These are phyloP conservation scores for Pyrenula massariospora DNA, from an alignment of 495 filamentous ascomycete species.

Conservation along the genomic window DNA sequence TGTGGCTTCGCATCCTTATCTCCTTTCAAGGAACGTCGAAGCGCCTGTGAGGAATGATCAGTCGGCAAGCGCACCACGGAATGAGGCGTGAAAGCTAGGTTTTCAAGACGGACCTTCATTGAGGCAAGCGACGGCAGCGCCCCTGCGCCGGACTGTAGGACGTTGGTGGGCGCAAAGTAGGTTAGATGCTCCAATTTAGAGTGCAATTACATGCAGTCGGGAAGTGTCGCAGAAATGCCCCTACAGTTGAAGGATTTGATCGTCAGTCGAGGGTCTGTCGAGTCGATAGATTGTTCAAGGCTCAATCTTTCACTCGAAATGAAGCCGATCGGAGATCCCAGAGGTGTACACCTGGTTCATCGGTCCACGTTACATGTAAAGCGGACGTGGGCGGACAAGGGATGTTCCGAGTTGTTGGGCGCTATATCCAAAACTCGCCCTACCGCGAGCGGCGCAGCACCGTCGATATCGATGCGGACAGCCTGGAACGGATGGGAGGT, in stretches of 20 bases:
- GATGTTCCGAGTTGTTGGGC: background rate
- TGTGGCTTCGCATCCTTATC: slow-evolving; percentile 66
- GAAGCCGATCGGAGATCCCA: too few relatives aligned
- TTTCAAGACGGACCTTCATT: background rate
- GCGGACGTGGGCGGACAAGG: background rate
- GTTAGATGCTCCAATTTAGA: too few relatives aligned
- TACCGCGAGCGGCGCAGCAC: background rate
- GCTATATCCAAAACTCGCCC: background rate
- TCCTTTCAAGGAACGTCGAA: slow-evolving; percentile 77
- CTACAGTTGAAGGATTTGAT: too few relatives aligned
- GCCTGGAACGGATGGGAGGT: too few relatives aligned
- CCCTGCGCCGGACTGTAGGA: background rate
- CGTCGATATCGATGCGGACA: background rate
- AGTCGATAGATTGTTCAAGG: too few relatives aligned
- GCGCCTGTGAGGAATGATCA: slow-evolving; percentile 39
- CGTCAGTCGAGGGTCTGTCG: too few relatives aligned
- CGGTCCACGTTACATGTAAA: background rate
- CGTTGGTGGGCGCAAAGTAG: background rate
- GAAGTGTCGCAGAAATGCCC: too few relatives aligned
- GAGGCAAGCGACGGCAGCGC: background rate
- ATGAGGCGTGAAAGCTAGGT: background rate
- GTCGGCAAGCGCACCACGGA: background rate
- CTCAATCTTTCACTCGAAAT: too few relatives aligned
- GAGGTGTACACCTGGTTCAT: background rate
- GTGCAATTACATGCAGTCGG: too few relatives aligned